Evolutionary conservation across 257 asterid genomes (phyloP).

Genomic region (Lithospermum erythrorhizon): DNA sequence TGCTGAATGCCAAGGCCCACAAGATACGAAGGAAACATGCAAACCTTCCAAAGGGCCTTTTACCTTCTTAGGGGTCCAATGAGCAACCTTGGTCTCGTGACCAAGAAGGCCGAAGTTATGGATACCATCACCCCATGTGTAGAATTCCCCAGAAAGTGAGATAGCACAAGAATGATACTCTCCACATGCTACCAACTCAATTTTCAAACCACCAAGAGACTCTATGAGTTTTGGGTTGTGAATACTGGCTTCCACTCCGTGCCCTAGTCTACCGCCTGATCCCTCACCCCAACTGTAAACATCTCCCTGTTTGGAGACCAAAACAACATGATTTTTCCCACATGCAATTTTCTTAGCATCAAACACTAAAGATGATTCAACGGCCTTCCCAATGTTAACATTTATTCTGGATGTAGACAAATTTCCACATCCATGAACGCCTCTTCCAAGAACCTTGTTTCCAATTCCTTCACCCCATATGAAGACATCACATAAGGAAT

Average conservation of each 20-base stretch:
- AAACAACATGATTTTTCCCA: conserved; percentile 49
- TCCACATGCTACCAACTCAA: conserved; percentile 53
- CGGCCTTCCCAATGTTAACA: conserved; percentile 38
- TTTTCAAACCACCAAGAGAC: conserved; percentile 30
- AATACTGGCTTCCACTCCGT: conserved; percentile 44
- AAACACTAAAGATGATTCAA: conserved; percentile 44
- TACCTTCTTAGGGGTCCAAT: conserved; percentile 57
- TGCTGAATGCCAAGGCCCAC: conserved; percentile 85
- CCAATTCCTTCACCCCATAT: conserved; percentile 66
- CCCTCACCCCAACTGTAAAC: conserved; percentile 69
- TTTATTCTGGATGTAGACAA: conserved; percentile 24
- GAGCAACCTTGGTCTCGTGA: conserved; percentile 49
- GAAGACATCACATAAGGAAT: conserved; percentile 34
- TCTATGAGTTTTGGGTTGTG: conserved; percentile 37
- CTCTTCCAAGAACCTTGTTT: conserved; percentile 45
- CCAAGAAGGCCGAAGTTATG: conserved; percentile 56
- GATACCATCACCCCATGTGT: conserved; percentile 73
- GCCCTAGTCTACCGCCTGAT: conserved; percentile 60
- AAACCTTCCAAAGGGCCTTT: conserved; percentile 41
- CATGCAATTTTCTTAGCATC: conserved; percentile 45
- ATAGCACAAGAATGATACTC: conserved; percentile 67
- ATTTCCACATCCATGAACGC: conserved; percentile 19
- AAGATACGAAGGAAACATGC: conserved; percentile 37
- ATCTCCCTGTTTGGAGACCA: conserved; percentile 53
- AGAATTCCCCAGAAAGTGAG: conserved; percentile 50